phyloP scores from a whole-genome alignment of 768 basidiomycete species.

The Dacryopinax spathularia region DNA sequence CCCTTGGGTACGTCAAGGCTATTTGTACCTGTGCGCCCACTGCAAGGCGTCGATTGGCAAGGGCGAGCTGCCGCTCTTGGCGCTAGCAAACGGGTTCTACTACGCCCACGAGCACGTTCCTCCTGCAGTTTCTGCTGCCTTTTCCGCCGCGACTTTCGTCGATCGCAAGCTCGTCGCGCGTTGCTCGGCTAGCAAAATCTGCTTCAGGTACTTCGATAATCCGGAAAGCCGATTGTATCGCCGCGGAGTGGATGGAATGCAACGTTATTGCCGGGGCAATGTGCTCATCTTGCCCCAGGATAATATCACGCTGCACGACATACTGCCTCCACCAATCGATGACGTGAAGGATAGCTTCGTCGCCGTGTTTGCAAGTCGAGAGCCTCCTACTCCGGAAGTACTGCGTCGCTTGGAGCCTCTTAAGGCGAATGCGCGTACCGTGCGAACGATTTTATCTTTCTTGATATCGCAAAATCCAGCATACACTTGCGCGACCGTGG shows the following conservation, averaged over 20 bases:
- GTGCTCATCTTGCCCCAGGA: not conserved
- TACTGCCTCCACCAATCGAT: not conserved
- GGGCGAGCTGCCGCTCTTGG: not conserved
- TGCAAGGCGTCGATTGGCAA: no score
- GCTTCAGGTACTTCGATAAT: not conserved
- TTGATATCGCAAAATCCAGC: not conserved
- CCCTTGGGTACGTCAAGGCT: no score
- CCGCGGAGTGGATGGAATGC: not conserved
- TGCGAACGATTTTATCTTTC: not conserved
- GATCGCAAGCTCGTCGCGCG: not conserved
- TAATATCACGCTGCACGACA: not conserved
- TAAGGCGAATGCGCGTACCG: not conserved
- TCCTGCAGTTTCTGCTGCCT: not conserved
- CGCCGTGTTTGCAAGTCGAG: not conserved
- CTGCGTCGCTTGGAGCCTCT: not conserved
- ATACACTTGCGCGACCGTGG: not conserved
- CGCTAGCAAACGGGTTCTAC: not conserved
- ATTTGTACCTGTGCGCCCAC: no score
- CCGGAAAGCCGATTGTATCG: not conserved
- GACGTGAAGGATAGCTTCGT: not conserved
- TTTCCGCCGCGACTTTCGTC: not conserved
- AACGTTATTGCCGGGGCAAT: not conserved
- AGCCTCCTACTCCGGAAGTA: not conserved
- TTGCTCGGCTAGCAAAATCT: not conserved
- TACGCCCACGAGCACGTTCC: not conserved